A percentile compares a stretch with the other conserved stretches of the same genome.
Evolutionary conservation across 2,329 filamentous ascomycete genomes (phyloP).

Genomic region (Thielaviopsis populi): DNA sequence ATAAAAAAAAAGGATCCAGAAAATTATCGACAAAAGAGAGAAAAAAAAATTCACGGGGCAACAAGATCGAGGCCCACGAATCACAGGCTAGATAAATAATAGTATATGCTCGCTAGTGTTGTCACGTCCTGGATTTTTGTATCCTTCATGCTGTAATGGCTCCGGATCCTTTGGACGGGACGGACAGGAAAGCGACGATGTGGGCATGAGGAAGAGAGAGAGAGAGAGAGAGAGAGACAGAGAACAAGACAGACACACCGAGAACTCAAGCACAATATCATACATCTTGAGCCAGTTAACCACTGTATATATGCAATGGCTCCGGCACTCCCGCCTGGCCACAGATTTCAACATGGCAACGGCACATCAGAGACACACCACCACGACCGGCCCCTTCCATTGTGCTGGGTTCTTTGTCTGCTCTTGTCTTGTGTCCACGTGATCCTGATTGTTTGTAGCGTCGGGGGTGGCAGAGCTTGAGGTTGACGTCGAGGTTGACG

Average conservation of each 20-base stretch:
- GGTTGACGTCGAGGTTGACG: neutral
- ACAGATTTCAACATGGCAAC: neutral
- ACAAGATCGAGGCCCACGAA: constrained; percentile 4
- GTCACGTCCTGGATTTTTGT: neutral
- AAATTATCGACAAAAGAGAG: constrained; percentile 2
- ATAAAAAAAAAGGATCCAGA: neutral
- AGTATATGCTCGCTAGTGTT: neutral
- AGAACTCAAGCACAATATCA: too few relatives aligned
- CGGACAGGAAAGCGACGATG: neutral
- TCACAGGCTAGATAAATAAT: constrained; percentile 6
- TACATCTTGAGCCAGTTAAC: too few relatives aligned
- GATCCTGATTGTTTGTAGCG: too few relatives aligned
- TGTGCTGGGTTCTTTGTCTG: neutral
- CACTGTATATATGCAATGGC: too few relatives aligned
- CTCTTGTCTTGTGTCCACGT: neutral
- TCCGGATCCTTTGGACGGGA: neutral
- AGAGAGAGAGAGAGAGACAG: neutral
- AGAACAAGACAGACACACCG: neutral
- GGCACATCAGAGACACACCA: neutral
- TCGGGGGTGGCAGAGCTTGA: neutral
- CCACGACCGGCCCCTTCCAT: neutral
- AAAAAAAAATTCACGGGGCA: neutral
- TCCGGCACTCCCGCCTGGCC: neutral
- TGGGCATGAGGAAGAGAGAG: neutral
- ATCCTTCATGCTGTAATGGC: neutral